Evolutionary conservation across 1,284 basidiomycete genomes (phyloP).

Genomic region (Cryptococcus sp.): DNA sequence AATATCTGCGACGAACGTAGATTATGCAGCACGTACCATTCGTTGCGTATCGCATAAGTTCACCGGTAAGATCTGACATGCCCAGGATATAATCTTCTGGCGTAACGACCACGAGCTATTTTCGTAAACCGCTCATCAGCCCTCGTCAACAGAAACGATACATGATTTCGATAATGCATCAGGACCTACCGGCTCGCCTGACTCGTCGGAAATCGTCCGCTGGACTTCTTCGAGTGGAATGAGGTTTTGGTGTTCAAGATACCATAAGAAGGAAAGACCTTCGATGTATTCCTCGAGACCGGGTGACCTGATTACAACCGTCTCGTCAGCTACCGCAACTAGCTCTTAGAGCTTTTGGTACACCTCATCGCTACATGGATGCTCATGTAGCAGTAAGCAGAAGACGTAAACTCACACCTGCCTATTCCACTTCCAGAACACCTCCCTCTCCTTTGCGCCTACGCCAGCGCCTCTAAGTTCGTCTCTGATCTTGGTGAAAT

Average conservation of each 20-base stretch:
- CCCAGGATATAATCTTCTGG: constrained; percentile 87
- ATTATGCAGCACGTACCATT: constrained; percentile 46
- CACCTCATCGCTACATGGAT: neutral
- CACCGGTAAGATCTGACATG: constrained; percentile 90
- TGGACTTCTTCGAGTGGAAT: constrained; percentile 73
- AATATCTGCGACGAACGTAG: neutral
- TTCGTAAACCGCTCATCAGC: too few species aligned
- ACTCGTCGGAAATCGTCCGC: constrained; percentile 60
- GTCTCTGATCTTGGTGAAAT: constrained; percentile 65
- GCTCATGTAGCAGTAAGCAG: neutral
- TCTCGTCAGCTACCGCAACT: neutral
- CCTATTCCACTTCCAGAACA: constrained; percentile 76
- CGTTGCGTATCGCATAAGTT: constrained; percentile 93
- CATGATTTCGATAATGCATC: neutral
- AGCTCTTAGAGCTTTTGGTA: neutral
- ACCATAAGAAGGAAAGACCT: constrained; percentile 84
- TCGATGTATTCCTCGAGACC: constrained; percentile 91
- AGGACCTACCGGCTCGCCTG: constrained; percentile 63
- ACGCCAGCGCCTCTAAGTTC: constrained; percentile 63
- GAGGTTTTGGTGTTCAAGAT: constrained; percentile 70
- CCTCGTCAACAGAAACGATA: too few species aligned
- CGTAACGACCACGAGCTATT: constrained; percentile 64
- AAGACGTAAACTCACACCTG: constrained; percentile 61
- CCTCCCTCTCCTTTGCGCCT: constrained; percentile 38
- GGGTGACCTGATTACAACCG: constrained; percentile 38